Conservation (phyloP, 1,139 yeast species). For the Candida pseudocylindracea region DNA sequence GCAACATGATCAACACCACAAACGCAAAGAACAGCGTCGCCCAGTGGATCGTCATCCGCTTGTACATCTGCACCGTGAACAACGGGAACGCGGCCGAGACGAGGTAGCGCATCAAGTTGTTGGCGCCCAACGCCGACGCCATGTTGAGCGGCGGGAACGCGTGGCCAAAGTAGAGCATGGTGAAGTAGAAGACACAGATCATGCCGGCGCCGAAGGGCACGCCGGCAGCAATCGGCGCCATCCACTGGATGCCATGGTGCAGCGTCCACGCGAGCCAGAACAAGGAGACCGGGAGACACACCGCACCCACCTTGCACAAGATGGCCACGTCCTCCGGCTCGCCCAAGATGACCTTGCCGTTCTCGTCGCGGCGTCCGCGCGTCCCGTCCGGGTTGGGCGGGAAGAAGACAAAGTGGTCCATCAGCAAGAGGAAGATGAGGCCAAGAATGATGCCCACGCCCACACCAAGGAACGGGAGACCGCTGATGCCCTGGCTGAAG, state of each 20-base stretch:
- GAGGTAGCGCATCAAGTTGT: slow-evolving; percentile 43
- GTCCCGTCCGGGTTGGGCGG: slow-evolving; percentile 43
- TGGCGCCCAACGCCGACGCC: slow-evolving; percentile 67
- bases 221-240: slow-evolving; percentile 60
- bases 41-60: slow-evolving; percentile 15
- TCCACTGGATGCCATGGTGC: slow-evolving; percentile 46
- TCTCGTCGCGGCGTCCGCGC: slow-evolving; percentile 27
- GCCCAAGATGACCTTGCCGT: slow-evolving; percentile 23
- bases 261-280: slow-evolving; percentile 80
- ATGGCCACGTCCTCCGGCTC: slow-evolving; percentile 15
- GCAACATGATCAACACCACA: slow-evolving; percentile 13
- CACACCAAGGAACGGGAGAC: slow-evolving; percentile 47
- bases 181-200: slow-evolving; percentile 50
- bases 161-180: slow-evolving; percentile 48
- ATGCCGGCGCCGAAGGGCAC: slow-evolving; percentile 59
- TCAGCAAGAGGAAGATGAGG: slow-evolving; percentile 20
- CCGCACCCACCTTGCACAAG: slow-evolving; percentile 34
- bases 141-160: slow-evolving; percentile 54
- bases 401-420: slow-evolving; percentile 26
- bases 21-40: slow-evolving; percentile 15
- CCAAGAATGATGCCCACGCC: slow-evolving; percentile 38
- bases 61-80: slow-evolving; percentile 22
- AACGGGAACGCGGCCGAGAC: slow-evolving; percentile 38
- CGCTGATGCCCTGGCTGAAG: slow-evolving; percentile 40
- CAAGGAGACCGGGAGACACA: slow-evolving; percentile 41